Percentiles rank a stretch among this genome's conserved stretches.
Conservation (phyloP, 1,139 yeast genomes). For the Debaryomycetaceae sp. region DNA sequence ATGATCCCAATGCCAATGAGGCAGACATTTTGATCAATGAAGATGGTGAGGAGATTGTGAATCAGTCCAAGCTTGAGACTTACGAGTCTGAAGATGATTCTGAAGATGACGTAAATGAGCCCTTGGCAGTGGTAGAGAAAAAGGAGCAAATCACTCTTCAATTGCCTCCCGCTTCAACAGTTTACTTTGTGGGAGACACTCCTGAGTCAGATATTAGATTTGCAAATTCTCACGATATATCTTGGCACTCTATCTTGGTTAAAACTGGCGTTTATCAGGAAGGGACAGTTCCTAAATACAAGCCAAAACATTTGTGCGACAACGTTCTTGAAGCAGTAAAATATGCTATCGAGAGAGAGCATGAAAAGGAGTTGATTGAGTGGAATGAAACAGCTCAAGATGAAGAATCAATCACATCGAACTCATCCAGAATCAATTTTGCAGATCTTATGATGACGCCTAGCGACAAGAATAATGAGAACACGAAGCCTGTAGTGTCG, state of each 20-base stretch:
- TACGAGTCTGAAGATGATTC: constrained; percentile 34
- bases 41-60: constrained; percentile 48
- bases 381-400: constrained; percentile 57
- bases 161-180: constrained; percentile 80
- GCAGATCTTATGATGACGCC: constrained; percentile 51
- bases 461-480: constrained; percentile 21
- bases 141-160: constrained; percentile 47
- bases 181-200: constrained; percentile 89
- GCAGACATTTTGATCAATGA: constrained; percentile 48
- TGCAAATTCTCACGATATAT: constrained; percentile 79
- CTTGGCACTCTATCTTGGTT: constrained; percentile 82
- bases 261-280: constrained; percentile 85
- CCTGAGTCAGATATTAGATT: constrained; percentile 87
- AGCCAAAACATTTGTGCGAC: constrained; percentile 69
- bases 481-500: constrained; percentile 2
- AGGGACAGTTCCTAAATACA: constrained; percentile 73
- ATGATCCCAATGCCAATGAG: constrained; percentile 44
- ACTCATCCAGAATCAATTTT: constrained; percentile 41
- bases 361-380: constrained; percentile 62
- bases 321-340: constrained; percentile 79
- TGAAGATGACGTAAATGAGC: constrained; percentile 19
- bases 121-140: constrained; percentile 27
- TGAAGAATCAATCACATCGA: constrained; percentile 25
- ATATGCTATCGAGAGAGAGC: constrained; percentile 81
- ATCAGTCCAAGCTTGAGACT: constrained; percentile 42